A percentile compares a stretch with the other conserved stretches of the same genome.
Conservation (phyloP, 73 alveolate species). For the Uronychia binucleata region DNA sequence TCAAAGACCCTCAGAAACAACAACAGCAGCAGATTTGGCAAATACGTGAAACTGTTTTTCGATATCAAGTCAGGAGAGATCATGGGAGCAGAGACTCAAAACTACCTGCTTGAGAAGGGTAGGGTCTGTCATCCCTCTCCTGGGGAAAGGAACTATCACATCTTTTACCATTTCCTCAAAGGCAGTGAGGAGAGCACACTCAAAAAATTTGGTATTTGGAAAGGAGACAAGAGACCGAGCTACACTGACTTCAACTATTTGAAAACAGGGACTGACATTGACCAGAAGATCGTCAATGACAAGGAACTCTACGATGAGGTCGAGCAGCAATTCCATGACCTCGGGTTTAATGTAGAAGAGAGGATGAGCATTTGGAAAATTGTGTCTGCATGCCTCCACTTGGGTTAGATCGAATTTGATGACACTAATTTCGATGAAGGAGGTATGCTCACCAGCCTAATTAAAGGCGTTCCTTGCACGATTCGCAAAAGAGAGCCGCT, state of each 20-base stretch:
- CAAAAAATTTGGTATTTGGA: conserved; percentile 21
- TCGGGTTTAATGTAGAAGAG: conserved; percentile 77
- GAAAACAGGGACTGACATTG: conserved; percentile 66
- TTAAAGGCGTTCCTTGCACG: conserved; percentile 61
- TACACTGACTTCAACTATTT: conserved; percentile 53
- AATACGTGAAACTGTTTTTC: conserved; percentile 90
- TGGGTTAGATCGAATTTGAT: conserved; percentile 89
- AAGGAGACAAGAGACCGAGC: conserved; percentile 32
- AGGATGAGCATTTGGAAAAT: conserved; percentile 40
- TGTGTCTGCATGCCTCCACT: conserved; percentile 71
- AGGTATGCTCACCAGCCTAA: not conserved
- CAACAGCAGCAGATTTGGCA: conserved; percentile 97
- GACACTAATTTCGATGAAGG: conserved; percentile 83
- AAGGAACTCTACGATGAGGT: conserved; percentile 60
- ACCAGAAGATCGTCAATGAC: conserved; percentile 57
- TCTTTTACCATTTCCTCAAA: conserved; percentile 89
- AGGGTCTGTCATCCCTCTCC: conserved; percentile 90
- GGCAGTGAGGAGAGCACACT: conserved; percentile 59
- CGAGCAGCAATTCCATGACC: conserved; percentile 26
- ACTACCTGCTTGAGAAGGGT: conserved; percentile 93
- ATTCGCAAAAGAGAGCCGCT: conserved; percentile 62
- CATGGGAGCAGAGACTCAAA: conserved; percentile 91
- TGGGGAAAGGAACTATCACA: conserved; percentile 96
- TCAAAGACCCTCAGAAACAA: conserved; percentile 96
- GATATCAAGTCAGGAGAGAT: conserved; percentile 79